Evolutionary conservation across 202 grass and related monocot species (phyloP).

Genomic region (Panicum virgatum): DNA sequence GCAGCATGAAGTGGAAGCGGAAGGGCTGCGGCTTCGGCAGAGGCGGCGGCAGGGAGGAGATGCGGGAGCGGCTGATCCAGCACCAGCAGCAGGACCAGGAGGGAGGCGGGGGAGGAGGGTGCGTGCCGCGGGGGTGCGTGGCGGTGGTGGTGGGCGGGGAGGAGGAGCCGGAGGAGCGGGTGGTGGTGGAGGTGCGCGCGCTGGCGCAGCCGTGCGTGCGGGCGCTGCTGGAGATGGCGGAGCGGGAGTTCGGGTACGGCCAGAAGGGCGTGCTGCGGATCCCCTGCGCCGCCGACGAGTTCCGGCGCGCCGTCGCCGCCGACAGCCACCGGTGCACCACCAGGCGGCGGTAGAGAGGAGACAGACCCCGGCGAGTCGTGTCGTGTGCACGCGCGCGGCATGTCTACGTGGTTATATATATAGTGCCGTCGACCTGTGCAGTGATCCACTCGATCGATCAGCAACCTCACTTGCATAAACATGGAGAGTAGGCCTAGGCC

Average conservation of each 20-base stretch:
- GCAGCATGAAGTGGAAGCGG: slow-evolving; percentile 41
- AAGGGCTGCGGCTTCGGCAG: background rate
- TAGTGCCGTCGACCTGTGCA: background rate
- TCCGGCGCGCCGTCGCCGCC: slow-evolving; percentile 38
- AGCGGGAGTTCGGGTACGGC: slow-evolving; percentile 47
- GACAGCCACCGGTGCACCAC: background rate
- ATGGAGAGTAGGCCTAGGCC: background rate
- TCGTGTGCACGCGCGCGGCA: no score
- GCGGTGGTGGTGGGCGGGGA: slow-evolving; percentile 43
- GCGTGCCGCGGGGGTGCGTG: slow-evolving; percentile 56
- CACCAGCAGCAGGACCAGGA: no score
- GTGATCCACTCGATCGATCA: background rate
- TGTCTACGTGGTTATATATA: background rate
- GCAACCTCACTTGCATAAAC: background rate
- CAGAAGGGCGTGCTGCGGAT: slow-evolving; percentile 58
- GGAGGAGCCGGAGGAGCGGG: slow-evolving; percentile 35
- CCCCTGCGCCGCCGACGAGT: slow-evolving; percentile 51
- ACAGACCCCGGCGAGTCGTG: background rate
- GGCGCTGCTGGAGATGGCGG: slow-evolving; percentile 57
- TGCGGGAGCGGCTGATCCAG: slow-evolving; percentile 6
- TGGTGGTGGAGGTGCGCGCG: slow-evolving; percentile 47
- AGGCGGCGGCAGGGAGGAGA: background rate
- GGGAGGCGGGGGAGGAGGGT: background rate
- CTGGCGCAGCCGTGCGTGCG: slow-evolving; percentile 43
- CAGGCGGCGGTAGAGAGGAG: background rate